Conservation (phyloP, 2,329 filamentous ascomycete species). For the Thielaviopsis euricoi region DNA sequence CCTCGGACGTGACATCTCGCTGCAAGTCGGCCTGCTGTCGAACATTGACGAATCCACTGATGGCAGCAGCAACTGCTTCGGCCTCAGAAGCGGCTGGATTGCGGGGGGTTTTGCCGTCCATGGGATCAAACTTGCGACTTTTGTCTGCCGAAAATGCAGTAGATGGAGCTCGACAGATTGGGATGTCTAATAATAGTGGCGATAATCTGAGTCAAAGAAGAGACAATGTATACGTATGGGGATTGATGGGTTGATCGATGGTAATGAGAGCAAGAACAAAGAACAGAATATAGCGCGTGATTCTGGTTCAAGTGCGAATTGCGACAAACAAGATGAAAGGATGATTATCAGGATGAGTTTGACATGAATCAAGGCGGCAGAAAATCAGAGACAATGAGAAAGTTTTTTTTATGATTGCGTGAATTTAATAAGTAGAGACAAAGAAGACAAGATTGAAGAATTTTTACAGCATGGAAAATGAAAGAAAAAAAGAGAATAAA, state of each 20-base stretch:
- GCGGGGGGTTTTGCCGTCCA: not conserved
- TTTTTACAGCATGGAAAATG: not conserved
- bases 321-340: too few species aligned
- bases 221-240: too few species aligned
- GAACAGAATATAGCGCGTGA: too few species aligned
- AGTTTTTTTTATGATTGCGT: too few species aligned
- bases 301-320: too few species aligned
- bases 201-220: not conserved
- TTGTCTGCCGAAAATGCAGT: not conserved
- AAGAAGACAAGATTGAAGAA: not conserved
- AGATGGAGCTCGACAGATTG: not conserved
- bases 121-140: not conserved
- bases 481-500: not conserved
- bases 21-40: conserved; percentile 83
- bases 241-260: too few species aligned
- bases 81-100: conserved; percentile 6
- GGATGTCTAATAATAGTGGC: not conserved
- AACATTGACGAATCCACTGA: conserved; percentile 27
- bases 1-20: conserved; percentile 58
- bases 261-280: too few species aligned
- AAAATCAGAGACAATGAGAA: too few species aligned
- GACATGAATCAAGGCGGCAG: too few species aligned
- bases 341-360: too few species aligned
- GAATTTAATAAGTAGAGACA: too few species aligned
- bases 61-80: conserved; percentile 19